Evolutionary conservation across 352 stramenopile species (phyloP), one percentile per base, ranked within the genome.

Genomic region (Pythium biforme): DNA sequence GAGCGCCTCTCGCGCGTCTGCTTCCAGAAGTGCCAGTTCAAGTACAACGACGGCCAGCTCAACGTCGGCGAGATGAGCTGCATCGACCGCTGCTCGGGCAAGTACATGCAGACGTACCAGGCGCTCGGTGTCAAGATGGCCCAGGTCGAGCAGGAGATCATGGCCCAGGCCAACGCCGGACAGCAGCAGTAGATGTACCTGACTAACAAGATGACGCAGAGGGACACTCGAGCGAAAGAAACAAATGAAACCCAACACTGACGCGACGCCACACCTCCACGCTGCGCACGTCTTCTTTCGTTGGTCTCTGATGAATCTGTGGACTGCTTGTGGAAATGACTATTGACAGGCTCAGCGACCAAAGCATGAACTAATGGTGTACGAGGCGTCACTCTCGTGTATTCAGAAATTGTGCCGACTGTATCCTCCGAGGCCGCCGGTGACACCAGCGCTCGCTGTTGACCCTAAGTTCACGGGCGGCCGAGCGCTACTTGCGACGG

Each of bases 41-140:
- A 97, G 76, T 97, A 98, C 78, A 95, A 94, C 52, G 96, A 99
- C 72, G 84, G 89, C 51, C 96, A 99, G 71, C 80, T 99, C 10
- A 97, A 97, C 56, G 84, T 99, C 29, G 97, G 96, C 67, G 97
- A 99, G 83, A 99, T 99, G 95, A 97, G 81, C 73, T 99, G 97
- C 80, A 96, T 97, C 61, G 97, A 99, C 84, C 91, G 97, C 67
- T 99, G 97, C 73, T 92, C 97, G 31, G 83, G 91, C 60, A 99
- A 99, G 79, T 99, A 99, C 81, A 94, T 99, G 79, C 92, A 99
- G 72, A 81, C 93, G 29, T 97, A 99, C 70, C 94, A 97, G 70
- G 88, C 94, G 46, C 81, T 99, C 46, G 94, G 95, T 45, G 79
- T 95, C 66, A 96, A 98, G 60, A 90, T 99, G 74, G 91, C 97